Base-by-base conservation (phyloP, 1,284 basidiomycete genomes). In the Ceratobasidium sp. region DNA sequence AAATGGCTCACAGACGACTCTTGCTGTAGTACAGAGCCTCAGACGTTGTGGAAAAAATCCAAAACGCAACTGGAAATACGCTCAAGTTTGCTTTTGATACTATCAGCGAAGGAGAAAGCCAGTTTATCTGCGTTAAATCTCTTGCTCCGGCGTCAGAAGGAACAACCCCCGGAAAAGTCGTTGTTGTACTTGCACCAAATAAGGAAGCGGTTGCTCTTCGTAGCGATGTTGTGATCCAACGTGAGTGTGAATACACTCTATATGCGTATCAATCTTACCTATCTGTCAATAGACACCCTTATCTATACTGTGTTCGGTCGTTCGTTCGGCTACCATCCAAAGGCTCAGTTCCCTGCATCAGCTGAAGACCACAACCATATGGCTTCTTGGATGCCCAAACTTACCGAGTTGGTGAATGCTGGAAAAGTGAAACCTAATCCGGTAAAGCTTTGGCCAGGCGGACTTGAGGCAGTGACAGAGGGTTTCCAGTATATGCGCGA, bases 291-390 rank as follows among this genome's bases (percentile, higher is more conserved):
- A 56, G 82, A 80, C 20, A 80, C 80, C 4, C 79, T 80, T n/a
- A 78, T 80, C 23, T 77, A 78, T 38, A 52, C 78, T 0, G 81
- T 81, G 62, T 65, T 81, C 3, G 74, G 82, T 7, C 81, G 82
- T 12, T 23, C 62, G 13, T 81, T 83, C 54, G 79, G 80, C 0
- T 76, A 71, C 17, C 26, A 42, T 15, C 66, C 80, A 1, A 79
- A 79, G 33, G 79, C 42, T 17, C 57, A 77, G 52, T 83, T 82
- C 79, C 82, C 81, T 12, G 81, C 81, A 9, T 82, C 82, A 0
- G 79, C 81, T 40, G 82, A 80, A 64, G 81, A 80, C 56, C 81
- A 82, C 20, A 79, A 77, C 13, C 81, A 82, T 17, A 81, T 82
- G 71, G 80, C 81, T 3, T 65, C 74, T 48, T 78, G 79, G 57